Conservation (phyloP, 2,329 filamentous ascomycete genomes). For the Alternaria sp. region DNA sequence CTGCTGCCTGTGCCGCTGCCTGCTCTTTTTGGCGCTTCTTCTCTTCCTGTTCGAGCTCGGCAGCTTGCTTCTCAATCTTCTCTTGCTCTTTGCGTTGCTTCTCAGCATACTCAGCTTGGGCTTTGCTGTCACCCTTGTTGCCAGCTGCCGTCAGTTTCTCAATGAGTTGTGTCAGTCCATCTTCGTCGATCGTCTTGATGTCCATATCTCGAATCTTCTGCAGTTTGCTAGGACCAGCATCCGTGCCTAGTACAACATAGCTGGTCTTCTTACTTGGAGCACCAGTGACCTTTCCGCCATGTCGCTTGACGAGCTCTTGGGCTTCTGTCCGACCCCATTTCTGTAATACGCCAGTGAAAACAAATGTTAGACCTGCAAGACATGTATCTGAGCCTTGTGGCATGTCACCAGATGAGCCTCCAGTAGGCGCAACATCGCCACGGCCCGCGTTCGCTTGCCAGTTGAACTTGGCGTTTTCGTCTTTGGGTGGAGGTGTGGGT, state of each 20-base stretch:
- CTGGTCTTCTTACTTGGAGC: constrained; percentile 92
- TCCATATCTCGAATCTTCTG: constrained; percentile 81
- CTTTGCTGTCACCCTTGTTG: constrained; percentile 76
- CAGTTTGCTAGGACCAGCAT: constrained; percentile 93
- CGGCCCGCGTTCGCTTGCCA: constrained; percentile 69
- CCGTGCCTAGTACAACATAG: constrained; percentile 88
- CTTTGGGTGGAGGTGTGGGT: constrained; percentile 81
- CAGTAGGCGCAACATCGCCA: constrained; percentile 69
- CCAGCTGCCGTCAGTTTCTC: constrained; percentile 82
- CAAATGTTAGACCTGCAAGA: constrained; percentile 86
- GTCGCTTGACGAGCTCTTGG: constrained; percentile 85
- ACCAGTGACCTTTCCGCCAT: constrained; percentile 88
- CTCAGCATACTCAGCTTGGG: constrained; percentile 82
- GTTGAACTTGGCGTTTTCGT: constrained; percentile 77
- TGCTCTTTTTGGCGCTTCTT: constrained; percentile 71
- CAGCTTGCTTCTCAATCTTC: constrained; percentile 80
- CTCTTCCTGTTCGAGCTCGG: constrained; percentile 89
- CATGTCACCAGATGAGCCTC: constrained; percentile 70
- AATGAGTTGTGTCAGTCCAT: constrained; percentile 89
- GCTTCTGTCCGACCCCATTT: constrained; percentile 85
- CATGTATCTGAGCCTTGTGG: constrained; percentile 89
- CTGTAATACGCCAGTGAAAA: constrained; percentile 90
- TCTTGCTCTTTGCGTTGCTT: constrained; percentile 87
- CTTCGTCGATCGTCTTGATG: constrained; percentile 93
- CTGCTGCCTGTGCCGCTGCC: constrained; percentile 48